Evolutionary conservation across 2,329 filamentous ascomycete species (phyloP), one percentile per base, ranked within the genome.

Genomic region (Fusarium irregulare): DNA sequence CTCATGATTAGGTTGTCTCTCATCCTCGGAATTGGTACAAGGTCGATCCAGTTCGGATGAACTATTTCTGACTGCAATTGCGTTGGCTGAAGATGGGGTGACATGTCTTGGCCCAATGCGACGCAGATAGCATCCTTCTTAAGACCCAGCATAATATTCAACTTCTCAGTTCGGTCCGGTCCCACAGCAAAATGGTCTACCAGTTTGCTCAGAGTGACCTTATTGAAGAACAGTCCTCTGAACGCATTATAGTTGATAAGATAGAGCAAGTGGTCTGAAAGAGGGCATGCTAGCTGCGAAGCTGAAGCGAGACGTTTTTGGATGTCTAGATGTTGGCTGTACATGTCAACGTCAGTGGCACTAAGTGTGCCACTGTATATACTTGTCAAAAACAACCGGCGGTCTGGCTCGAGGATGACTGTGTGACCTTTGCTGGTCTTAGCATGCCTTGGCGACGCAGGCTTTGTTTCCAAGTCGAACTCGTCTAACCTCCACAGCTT

Each of bases 241-340:
- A 62, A 62, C 11, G 56, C 56, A 20, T 62, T 62, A 8, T 51
- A 62, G 37, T 62, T 60, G 41, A 62, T 18, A 41, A 62, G 59
- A 37, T 62, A 37, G 3, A 62, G 8, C 16, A 62, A 32, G 2
- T 40, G 56, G 10, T 60, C 45, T 23, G 59, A 50, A 34, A 62
- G 37, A 16, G 45, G 59, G 20, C 20, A 25, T 8, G 25, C 16
- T 2, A 21, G 12, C 7, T 16, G 13, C 2, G 25, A 16, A 5
- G 6, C 32, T 20, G 30, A 13, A 9, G 11, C 9, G 8, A 45
- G 37, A 2, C 16, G 56, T 40, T 40, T 27, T 21, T 53, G 28
- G 4, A 62, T 30, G 4, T 37, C n/a, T 10, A 62, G 37, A 4
- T 60, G 59, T 37, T 40, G 59, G n/a, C 59, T 62, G 7, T 62